Evolutionary conservation across 331 rosid genomes (phyloP), one percentile per base, ranked within the genome.

Genomic region (Pyracantha coccinea): DNA sequence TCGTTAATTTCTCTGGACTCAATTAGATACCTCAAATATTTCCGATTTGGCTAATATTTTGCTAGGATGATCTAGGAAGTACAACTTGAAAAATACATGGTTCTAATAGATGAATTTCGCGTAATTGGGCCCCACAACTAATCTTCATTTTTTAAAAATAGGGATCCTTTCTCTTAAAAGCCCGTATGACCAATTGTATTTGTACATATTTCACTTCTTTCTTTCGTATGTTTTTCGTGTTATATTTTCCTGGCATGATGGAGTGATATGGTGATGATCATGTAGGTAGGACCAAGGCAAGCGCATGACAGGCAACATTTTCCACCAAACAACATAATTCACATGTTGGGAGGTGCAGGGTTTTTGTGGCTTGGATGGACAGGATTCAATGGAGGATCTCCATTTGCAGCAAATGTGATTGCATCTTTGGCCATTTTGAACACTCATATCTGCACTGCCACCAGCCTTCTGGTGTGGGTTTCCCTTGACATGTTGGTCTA

Each of bases 361-460:
- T 89, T 91, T 68, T 63, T 91, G 45, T 91, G 95, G 97, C 60
- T 91, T 67, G 92, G 92, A 6, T 91, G 97, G 97, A 80, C 89
- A 20, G 92, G 92, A 32, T 91, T 91, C 87, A 91, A 91, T 21
- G 97, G 97, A 29, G 95, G 97, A 63, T 80, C 97, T 25, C 86
- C 95, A 21, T 89, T 86, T 65, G 76, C 85, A 21, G 92, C 78
- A 4, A 78, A 88, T 35, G 8, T 2, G 54, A 73, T 84, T 3
- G 78, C 97, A 7, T 80, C 95, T 4, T 73, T 91, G 35, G 97
- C 95, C 69, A 85, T 89, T 66, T 66, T 83, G 69, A 91, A 89
- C 78, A 91, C 97, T 24, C 92, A 91, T 82, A 20, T 87, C 8
- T 91, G 95, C 80, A 84, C 91, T 14, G 89, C 95, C 41, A 91